phyloP scores from a whole-genome alignment of 306 rosid genomes.

The Quercus cerris region DNA sequence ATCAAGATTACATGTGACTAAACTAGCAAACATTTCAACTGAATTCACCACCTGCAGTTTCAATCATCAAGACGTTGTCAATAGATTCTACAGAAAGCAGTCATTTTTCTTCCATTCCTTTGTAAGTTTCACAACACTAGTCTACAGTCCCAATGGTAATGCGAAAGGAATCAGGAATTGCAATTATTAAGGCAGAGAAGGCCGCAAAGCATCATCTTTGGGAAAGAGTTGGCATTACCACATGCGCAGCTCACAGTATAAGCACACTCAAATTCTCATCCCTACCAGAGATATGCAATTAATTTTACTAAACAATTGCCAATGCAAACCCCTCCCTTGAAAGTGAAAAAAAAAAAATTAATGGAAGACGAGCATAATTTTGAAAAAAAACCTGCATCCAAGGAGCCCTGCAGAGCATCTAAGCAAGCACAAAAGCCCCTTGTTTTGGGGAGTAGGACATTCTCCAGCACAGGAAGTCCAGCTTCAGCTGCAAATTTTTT shows the following conservation, averaged over 20 bases:
- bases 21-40: neutral
- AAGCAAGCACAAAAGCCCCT: slow-evolving; percentile 88
- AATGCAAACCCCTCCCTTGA: neutral
- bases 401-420: slow-evolving; percentile 60
- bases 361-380: neutral
- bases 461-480: slow-evolving; percentile 70
- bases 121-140: neutral
- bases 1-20: neutral
- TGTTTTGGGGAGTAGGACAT: slow-evolving; percentile 86
- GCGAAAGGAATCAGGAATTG: neutral
- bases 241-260: neutral
- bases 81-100: neutral
- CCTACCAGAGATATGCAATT: neutral
- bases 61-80: neutral
- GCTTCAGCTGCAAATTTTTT: slow-evolving; percentile 64
- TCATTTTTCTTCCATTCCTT: neutral
- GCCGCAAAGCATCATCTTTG: neutral
- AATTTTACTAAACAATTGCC: neutral
- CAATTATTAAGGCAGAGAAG: neutral
- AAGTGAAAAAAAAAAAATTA: neutral
- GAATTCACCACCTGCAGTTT: neutral
- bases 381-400: slow-evolving; percentile 76
- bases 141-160: neutral
- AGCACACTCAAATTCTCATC: neutral
- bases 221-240: neutral